phyloP scores from a whole-genome alignment of 179 eudicot genomes.

The Heliamphora ciliata region DNA sequence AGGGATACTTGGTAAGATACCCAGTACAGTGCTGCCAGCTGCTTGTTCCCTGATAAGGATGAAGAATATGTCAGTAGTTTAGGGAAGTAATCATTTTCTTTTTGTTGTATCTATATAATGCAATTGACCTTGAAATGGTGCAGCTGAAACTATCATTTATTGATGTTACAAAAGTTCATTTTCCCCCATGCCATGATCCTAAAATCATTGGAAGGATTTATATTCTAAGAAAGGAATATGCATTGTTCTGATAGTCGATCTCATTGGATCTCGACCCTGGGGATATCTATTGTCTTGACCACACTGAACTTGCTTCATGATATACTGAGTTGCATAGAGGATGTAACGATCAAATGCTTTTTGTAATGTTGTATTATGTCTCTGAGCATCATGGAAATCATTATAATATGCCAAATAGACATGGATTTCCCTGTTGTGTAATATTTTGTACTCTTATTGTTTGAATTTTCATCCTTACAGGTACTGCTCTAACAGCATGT shows the following conservation, averaged over 20 bases:
- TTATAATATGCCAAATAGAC: not conserved
- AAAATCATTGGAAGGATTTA: not conserved
- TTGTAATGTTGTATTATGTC: not conserved
- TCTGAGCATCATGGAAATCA: not conserved
- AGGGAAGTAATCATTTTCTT: not conserved
- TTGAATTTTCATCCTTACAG: constrained; percentile 30
- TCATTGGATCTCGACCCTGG: not conserved
- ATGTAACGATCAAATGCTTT: not conserved
- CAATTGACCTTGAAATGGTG: not conserved
- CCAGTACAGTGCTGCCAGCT: not conserved
- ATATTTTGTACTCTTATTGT: not conserved
- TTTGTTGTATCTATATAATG: constrained; percentile 1
- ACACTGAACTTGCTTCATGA: not conserved
- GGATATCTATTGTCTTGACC: not conserved
- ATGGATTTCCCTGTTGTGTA: not conserved
- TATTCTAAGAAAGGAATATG: too few species aligned
- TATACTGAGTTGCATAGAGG: not conserved
- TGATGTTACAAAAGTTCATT: not conserved
- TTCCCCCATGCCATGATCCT: not conserved
- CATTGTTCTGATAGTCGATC: not conserved
- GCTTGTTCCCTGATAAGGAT: not conserved
- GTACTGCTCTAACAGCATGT: constrained; percentile 52
- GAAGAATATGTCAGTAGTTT: not conserved
- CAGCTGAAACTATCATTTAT: not conserved
- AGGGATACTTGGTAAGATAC: constrained; percentile 54